Base-by-base conservation (phyloP, 2,329 filamentous ascomycete genomes). In the Fusarium agapanthi region DNA sequence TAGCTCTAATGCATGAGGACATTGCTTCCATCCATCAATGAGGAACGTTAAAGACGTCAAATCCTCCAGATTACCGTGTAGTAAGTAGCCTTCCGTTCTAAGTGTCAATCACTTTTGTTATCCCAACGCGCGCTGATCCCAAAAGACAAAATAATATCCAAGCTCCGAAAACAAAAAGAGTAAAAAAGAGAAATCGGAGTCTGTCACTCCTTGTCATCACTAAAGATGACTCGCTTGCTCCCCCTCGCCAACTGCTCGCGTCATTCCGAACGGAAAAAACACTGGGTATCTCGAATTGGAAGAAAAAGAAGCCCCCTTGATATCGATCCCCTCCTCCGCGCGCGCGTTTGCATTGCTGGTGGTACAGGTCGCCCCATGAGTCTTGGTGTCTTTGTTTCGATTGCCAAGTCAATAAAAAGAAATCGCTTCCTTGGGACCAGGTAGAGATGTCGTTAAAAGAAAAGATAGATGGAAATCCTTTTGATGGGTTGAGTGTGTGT, bases 251-350 rank as follows among this genome's bases (percentile, higher is more conserved):
- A 77, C 72, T 73, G 75, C 75, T 75, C 75, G 75, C 74, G 72
- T 73, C 74, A 63, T 71, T 76, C 74, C 74, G 66, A 76, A 76
- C 65, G 75, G 75, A 51, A 77, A 77, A 72, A 77, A 73, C 76
- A 71, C 55, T 74, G 80, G 80, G 80, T 82, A 82, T 82, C 80
- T 81, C 77, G 75, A 80, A 76, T 80, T 77, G 77, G 77, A 76
- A 80, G 76, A 80, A 77, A 67, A 69, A 64, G 34, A 68, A 71
- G 71, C 74, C 74, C 75, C 78, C 79, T 73, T 74, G 71, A 75
- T 77, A 75, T 78, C 73, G 69, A 76, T 76, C 65, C 65, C 71
- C 72, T 75, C 75, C 73, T 76, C 73, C 72, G 69, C 68, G 74
- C 70, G 72, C 75, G 74, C 74, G 67, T 61, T 71, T 75, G 78